These are phyloP conservation scores for Thymus mandschuricus DNA, from an alignment of 257 asterid genomes.

Conservation along the genomic window DNA sequence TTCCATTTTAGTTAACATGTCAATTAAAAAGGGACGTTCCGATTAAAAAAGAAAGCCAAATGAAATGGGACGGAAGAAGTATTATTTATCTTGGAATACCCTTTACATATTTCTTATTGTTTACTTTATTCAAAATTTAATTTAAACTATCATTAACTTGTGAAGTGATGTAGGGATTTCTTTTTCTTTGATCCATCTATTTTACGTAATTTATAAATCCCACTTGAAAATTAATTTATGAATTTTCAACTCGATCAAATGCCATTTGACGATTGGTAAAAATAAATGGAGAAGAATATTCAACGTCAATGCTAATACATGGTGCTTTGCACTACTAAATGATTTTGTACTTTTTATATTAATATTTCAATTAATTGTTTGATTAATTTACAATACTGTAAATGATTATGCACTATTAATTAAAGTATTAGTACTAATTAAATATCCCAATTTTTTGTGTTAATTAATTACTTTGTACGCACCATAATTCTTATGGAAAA, in stretches of 20 bases:
- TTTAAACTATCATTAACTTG: not conserved
- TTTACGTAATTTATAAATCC: not conserved
- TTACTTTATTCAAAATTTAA: no score
- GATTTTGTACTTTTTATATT: not conserved
- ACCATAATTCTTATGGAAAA: no score
- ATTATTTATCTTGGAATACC: not conserved
- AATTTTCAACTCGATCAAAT: not conserved
- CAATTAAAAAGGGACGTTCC: no score
- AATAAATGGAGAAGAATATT: not conserved
- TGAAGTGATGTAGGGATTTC: no score
- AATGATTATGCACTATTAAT: not conserved
- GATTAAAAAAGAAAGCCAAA: no score
- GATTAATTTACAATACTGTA: not conserved
- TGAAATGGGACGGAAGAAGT: no score
- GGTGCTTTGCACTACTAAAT: conserved; percentile 30
- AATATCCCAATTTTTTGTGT: no score
- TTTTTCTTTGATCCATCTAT: no score
- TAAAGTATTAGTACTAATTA: not conserved
- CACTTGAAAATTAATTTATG: conserved; percentile 11
- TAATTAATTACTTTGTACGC: no score
- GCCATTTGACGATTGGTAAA: conserved; percentile 16
- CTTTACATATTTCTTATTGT: not conserved
- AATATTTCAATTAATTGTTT: not conserved
- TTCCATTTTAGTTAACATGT: no score
- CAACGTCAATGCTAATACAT: conserved; percentile 13